Evolutionary conservation across 2,329 filamentous ascomycete genomes (phyloP).

Genomic region (Sclerotinia glacialis): DNA sequence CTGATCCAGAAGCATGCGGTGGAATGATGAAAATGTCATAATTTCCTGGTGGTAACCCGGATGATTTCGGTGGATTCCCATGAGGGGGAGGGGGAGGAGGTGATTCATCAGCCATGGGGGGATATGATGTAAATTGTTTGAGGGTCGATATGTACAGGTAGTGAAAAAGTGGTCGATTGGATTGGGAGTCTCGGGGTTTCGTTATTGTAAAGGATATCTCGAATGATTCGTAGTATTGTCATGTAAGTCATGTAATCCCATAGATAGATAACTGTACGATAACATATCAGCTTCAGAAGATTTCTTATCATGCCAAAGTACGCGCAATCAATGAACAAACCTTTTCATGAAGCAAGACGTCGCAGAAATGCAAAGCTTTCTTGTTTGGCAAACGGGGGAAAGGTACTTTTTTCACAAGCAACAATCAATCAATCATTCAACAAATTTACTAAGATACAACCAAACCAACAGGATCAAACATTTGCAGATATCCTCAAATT

Average conservation of each 20-base stretch:
- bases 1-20: conserved; percentile 81
- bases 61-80: conserved; percentile 70
- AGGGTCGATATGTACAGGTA: conserved; percentile 12
- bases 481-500: not conserved
- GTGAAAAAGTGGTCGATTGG: not conserved
- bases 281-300: conserved; percentile 13
- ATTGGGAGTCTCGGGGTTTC: not conserved
- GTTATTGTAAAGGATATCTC: conserved; percentile 12
- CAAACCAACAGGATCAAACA: not conserved
- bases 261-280: not conserved
- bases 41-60: conserved; percentile 77
- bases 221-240: not conserved
- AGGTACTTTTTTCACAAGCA: not conserved
- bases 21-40: conserved; percentile 98
- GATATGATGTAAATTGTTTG: conserved; percentile 3
- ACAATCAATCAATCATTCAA: conserved; percentile 6
- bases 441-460: conserved; percentile 11
- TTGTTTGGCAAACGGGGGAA: conserved; percentile 3
- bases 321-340: not conserved
- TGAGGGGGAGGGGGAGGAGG: conserved; percentile 82
- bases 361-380: not conserved
- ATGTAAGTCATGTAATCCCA: conserved; percentile 8
- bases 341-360: not conserved
- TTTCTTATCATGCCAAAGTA: not conserved
- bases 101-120: conserved; percentile 20